Evolutionary conservation across 371 early-diverging fungal genomes (phyloP).

Genomic region (Blakeslea trispora): DNA sequence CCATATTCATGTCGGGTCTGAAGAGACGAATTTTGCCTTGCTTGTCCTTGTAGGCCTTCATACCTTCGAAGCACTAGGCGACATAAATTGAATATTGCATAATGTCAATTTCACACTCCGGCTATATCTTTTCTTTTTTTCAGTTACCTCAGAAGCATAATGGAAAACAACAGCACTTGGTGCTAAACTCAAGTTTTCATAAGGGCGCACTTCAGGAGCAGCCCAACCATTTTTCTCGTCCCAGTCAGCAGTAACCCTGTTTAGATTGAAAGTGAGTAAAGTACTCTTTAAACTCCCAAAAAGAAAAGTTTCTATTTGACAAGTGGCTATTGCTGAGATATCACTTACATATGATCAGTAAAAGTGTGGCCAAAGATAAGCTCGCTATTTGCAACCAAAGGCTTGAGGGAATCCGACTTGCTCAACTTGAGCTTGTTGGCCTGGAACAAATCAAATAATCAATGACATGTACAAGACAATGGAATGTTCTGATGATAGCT

Average conservation of each 20-base stretch:
- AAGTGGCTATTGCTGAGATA: no score
- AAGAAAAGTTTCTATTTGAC: no score
- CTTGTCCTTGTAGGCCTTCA: constrained; percentile 89
- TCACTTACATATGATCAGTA: constrained; percentile 88
- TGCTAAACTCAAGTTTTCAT: constrained; percentile 77
- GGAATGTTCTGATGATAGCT: neutral
- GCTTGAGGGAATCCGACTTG: constrained; percentile 52
- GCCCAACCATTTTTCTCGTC: constrained; percentile 77
- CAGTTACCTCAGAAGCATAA: constrained; percentile 77
- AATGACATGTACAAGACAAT: neutral
- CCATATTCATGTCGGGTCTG: constrained; percentile 93
- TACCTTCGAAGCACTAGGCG: constrained; percentile 84
- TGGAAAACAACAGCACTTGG: constrained; percentile 93
- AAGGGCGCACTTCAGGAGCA: constrained; percentile 76
- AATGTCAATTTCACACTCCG: neutral
- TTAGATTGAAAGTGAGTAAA: neutral
- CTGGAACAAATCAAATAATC: constrained; percentile 17
- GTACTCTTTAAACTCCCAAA: no score
- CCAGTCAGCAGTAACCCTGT: constrained; percentile 76
- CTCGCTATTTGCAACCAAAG: constrained; percentile 73
- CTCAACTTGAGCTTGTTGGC: constrained; percentile 52
- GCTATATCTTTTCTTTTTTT: neutral
- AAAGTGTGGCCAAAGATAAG: constrained; percentile 90
- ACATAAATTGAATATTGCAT: neutral
- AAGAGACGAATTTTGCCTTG: constrained; percentile 83